These are phyloP conservation scores for Teunomyces pallodes DNA, from an alignment of 805 yeast species.

Conservation along the genomic window DNA sequence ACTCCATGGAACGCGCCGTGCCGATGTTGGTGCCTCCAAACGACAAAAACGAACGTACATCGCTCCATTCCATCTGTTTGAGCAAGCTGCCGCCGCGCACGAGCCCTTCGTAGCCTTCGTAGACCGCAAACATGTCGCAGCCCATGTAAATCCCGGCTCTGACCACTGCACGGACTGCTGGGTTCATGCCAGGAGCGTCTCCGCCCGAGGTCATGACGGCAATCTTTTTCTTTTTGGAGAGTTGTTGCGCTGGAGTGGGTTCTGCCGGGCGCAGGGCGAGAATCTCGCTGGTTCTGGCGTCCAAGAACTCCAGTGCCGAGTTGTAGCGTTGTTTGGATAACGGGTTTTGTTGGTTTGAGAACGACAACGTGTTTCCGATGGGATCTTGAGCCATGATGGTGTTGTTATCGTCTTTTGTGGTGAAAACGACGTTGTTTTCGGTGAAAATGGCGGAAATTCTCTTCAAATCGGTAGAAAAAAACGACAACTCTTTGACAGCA, in stretches of 20 bases:
- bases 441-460: conserved; percentile 18
- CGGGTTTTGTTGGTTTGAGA: conserved; percentile 23
- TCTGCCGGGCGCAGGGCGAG: conserved; percentile 9
- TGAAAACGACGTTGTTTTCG: conserved; percentile 6
- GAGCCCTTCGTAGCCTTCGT: conserved; percentile 74
- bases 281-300: conserved; percentile 21
- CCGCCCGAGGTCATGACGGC: conserved; percentile 84
- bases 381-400: conserved; percentile 25
- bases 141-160: conserved; percentile 64
- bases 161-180: conserved; percentile 71
- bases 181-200: conserved; percentile 81
- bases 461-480: conserved; percentile 31
- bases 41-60: conserved; percentile 67
- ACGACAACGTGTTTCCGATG: conserved; percentile 29
- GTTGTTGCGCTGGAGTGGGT: background rate
- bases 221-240: conserved; percentile 42
- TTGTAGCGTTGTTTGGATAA: conserved; percentile 17
- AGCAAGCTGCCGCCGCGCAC: conserved; percentile 64
- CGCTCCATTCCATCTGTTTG: conserved; percentile 66
- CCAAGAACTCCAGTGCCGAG: conserved; percentile 28
- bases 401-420: background rate
- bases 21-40: conserved; percentile 79
- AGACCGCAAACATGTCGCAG: conserved; percentile 64
- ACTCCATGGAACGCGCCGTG: conserved; percentile 70
- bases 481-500: conserved; percentile 20